Percentiles rank a stretch among this genome's conserved stretches.
Evolutionary conservation across 768 basidiomycete genomes (phyloP).

Genomic region (Termitomyces sp.): DNA sequence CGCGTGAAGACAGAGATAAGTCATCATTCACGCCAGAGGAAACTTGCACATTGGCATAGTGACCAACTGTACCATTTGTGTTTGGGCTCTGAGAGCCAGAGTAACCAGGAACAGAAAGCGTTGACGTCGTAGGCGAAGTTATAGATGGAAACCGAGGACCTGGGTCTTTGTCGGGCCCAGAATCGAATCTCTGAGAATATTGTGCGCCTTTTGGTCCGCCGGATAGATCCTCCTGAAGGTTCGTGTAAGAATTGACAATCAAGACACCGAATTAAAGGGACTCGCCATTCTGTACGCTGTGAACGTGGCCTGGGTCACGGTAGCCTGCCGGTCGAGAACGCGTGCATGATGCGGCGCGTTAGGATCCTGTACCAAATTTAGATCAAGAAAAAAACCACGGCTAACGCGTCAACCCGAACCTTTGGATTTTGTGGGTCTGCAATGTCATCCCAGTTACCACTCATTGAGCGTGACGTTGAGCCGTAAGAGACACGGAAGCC

Average conservation of each 20-base stretch:
- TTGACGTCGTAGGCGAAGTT: constrained; percentile 39
- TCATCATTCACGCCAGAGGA: constrained; percentile 44
- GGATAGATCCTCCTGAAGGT: constrained; percentile 39
- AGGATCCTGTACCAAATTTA: constrained; percentile 32
- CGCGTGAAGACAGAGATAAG: constrained; percentile 50
- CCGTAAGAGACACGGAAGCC: constrained; percentile 39
- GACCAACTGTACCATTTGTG: background rate
- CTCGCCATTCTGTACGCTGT: constrained; percentile 36
- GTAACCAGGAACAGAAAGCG: constrained; percentile 22
- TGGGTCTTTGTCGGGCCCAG: constrained; percentile 33
- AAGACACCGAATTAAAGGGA: constrained; percentile 7
- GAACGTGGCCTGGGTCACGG: constrained; percentile 31
- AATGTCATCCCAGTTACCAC: constrained; percentile 57
- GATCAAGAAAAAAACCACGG: constrained; percentile 2
- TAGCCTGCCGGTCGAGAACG: constrained; percentile 32
- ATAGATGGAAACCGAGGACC: constrained; percentile 34
- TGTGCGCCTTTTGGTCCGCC: constrained; percentile 38
- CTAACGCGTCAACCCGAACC: constrained; percentile 40
- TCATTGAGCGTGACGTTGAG: constrained; percentile 35
- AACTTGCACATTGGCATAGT: constrained; percentile 22
- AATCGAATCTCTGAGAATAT: constrained; percentile 50
- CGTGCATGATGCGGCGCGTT: constrained; percentile 38
- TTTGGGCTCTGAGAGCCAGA: constrained; percentile 8
- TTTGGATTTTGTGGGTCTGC: constrained; percentile 42
- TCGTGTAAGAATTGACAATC: constrained; percentile 13